Conservation (phyloP, 164 flowering plant species). For the Buxus sempervirens region DNA sequence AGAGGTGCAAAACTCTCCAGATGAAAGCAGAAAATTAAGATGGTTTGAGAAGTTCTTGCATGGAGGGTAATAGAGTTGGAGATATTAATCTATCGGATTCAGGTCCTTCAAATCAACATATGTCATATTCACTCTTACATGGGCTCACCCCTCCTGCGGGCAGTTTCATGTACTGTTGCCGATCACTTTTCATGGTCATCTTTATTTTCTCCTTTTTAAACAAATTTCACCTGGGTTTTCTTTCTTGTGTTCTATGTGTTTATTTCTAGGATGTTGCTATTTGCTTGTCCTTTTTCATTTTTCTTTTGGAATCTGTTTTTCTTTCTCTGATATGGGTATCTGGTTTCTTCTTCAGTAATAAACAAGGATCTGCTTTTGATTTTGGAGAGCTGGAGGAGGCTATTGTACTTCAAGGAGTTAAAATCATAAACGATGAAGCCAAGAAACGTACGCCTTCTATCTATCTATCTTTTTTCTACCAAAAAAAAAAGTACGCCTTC, state of each 20-base stretch:
- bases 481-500: conserved; percentile 60
- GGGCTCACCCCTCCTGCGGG: conserved; percentile 41
- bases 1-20: conserved; percentile 1
- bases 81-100: conserved; percentile 63
- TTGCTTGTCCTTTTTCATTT: neutral
- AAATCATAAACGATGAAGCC: conserved; percentile 59
- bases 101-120: conserved; percentile 55
- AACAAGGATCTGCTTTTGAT: conserved; percentile 76
- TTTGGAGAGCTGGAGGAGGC: conserved; percentile 96
- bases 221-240: neutral
- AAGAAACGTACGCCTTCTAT: conserved; percentile 53
- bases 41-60: conserved; percentile 53
- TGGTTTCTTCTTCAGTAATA: conserved; percentile 43
- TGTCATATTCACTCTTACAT: conserved; percentile 54
- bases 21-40: conserved; percentile 10
- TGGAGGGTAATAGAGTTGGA: conserved; percentile 74
- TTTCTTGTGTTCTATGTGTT: conserved; percentile 3
- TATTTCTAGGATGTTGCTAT: neutral
- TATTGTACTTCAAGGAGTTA: conserved; percentile 73
- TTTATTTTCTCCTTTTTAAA: neutral
- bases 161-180: conserved; percentile 48
- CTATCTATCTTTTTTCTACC: no score
- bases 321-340: conserved; percentile 17
- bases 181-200: neutral
- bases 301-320: neutral